Conservation (phyloP, 2,329 filamentous ascomycete genomes). For the Dryadomyces quercivorus region DNA sequence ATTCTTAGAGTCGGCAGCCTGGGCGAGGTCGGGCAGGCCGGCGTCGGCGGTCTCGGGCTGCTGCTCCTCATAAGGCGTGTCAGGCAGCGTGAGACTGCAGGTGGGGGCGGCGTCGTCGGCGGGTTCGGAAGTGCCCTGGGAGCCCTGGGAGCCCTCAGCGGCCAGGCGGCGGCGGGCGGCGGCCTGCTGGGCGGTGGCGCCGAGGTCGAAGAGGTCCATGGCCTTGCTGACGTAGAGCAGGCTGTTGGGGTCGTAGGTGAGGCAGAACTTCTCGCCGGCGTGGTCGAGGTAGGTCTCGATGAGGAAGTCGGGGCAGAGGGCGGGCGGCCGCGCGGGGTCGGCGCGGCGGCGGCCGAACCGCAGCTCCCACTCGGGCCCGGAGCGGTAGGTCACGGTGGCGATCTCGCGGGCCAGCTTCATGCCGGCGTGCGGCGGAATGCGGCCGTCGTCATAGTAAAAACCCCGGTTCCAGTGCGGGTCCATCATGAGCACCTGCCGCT, state of each 20-base stretch:
- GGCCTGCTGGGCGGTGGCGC: conserved; percentile 53
- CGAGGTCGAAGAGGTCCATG: conserved; percentile 96
- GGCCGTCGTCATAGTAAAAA: conserved; percentile 64
- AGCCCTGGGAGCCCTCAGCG: too few relatives aligned
- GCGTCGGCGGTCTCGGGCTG: conserved; percentile 27
- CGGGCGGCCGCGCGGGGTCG: conserved; percentile 74
- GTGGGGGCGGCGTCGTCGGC: conserved; percentile 18
- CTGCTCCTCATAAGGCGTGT: conserved; percentile 78
- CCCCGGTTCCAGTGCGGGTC: conserved; percentile 94
- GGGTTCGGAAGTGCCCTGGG: not conserved
- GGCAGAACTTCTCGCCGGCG: conserved; percentile 93
- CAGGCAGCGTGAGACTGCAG: conserved; percentile 75
- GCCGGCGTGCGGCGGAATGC: conserved; percentile 80
- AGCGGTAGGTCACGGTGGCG: conserved; percentile 92
- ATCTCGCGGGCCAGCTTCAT: conserved; percentile 99
- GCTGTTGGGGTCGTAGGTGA: conserved; percentile 94
- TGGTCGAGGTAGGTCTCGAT: conserved; percentile 98
- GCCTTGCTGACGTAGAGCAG: conserved; percentile 94
- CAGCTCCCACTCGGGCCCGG: conserved; percentile 94
- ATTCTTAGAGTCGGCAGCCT: conserved; percentile 10
- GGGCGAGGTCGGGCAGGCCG: not conserved
- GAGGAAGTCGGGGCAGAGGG: conserved; percentile 91
- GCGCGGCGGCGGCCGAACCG: conserved; percentile 81
- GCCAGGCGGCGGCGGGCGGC: not conserved
- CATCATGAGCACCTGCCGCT: conserved; percentile 97